Percentiles rank a stretch among this genome's conserved stretches.
These are phyloP conservation scores for Juglanconis sp. DNA, from an alignment of 2,329 filamentous ascomycete genomes.

Conservation along the genomic window DNA sequence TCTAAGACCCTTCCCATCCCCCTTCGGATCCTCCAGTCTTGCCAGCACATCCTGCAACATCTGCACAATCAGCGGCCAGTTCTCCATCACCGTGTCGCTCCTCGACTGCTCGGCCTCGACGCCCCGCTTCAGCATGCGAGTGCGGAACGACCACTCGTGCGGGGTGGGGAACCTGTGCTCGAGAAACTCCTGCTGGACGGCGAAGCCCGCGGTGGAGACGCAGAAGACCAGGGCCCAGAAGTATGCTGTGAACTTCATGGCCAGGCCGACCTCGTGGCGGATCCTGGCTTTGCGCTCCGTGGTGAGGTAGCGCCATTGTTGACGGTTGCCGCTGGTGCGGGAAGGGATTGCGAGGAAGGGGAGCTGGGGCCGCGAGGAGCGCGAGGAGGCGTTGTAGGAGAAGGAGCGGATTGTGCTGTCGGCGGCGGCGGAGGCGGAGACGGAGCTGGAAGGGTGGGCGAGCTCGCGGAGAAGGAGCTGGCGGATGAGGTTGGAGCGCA, in stretches of 20 bases:
- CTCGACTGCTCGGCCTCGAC: slow-evolving; percentile 59
- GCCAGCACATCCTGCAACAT: slow-evolving; percentile 58
- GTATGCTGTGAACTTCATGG: slow-evolving; percentile 63
- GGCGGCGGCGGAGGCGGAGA: slow-evolving; percentile 19
- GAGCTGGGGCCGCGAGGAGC: slow-evolving; percentile 40
- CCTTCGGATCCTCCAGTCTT: slow-evolving; percentile 64
- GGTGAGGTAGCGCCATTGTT: slow-evolving; percentile 70
- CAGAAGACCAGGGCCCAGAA: slow-evolving; percentile 63
- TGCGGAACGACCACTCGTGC: slow-evolving; percentile 73
- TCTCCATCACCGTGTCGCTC: slow-evolving; percentile 52
- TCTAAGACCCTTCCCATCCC: slow-evolving; percentile 65
- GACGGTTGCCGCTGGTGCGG: slow-evolving; percentile 30
- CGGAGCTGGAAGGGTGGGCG: slow-evolving; percentile 24
- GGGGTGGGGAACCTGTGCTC: slow-evolving; percentile 79
- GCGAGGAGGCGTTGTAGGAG: slow-evolving; percentile 52
- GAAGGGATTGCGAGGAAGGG: slow-evolving; percentile 49
- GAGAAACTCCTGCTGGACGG: slow-evolving; percentile 68
- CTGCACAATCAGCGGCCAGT: slow-evolving; percentile 67
- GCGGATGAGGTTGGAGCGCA: slow-evolving; percentile 40
- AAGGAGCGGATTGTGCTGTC: slow-evolving; percentile 41
- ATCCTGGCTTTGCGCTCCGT: slow-evolving; percentile 72
- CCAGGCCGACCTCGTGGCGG: slow-evolving; percentile 66
- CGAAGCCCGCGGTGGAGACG: slow-evolving; percentile 59
- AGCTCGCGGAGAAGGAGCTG: slow-evolving; percentile 26
- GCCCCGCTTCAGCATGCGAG: slow-evolving; percentile 64